Evolutionary conservation across 2,329 filamentous ascomycete genomes (phyloP), one percentile per base, ranked within the genome.

Genomic region (Neonectria coccinea): DNA sequence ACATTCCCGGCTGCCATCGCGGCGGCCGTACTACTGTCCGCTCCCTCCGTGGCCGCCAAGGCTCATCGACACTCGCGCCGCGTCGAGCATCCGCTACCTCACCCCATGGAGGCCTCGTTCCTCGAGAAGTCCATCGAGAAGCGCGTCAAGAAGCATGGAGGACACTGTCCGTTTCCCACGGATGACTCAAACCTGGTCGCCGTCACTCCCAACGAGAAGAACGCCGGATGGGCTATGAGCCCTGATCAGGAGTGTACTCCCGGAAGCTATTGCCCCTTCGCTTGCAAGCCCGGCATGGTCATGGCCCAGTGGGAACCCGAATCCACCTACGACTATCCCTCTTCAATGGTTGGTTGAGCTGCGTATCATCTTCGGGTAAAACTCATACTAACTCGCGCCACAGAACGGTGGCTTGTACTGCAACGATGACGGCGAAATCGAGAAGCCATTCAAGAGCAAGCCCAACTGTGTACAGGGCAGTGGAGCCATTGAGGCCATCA

Each of bases 141-240:
- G 54, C 58, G 64, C 64, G 42, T 88, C 31, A 79, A 84, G 71
- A 89, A 88, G 79, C 84, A 87, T 70, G 80, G 81, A 39, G 74
- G 72, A 80, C 79, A 82, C 61, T 94, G 92, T 79, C 74, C 83
- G 59, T 91, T 94, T 72, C 92, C 92, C 22, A 75, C 71, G 11
- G 81, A 83, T 36, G 84, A 91, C 73, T 84, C 86, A 31, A 90
- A 91, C 57, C 79, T 94, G 73, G 86, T 93, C 48, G 77, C 87
- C 14, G 84, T 95, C 56, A 92, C 91, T 10, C 91, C 91, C 5
- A 81, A 81, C 56, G 76, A 77, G 47, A 75, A 80, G 76, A 95
- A 95, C 79, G 90, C 83, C 54, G 92, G 92, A 66, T 95, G 92
- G 89, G 92, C 92, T 45, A 89, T 94, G 87, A 91, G 90, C 73